Evolutionary conservation across 805 yeast species (phyloP), one percentile per base, ranked within the genome.

Genomic region (Wickerhamiella slavikovae): DNA sequence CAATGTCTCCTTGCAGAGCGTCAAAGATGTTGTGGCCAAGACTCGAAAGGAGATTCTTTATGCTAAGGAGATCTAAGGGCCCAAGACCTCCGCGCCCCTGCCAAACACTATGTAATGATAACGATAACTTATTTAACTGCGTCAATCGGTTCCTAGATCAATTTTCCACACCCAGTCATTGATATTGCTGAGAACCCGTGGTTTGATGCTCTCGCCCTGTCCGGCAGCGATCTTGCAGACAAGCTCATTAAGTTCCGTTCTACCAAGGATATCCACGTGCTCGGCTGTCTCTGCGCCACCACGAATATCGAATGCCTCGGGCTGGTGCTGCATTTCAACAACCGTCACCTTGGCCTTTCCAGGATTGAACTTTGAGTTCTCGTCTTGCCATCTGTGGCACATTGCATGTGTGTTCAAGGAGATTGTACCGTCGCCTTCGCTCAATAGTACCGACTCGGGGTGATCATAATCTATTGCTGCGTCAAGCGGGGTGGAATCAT

Each of bases 221-320:
- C 98, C 98, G 25, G 78, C 60, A 1, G 83, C 95, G 12, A 89
- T 80, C 36, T 66, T 65, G 31, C 85, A 56, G 9, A 89, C 58
- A 43, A 83, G 56, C 45, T 89, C 98, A 47, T 89, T 89, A 48
- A 89, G 57, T 45, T 75, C 92, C 1, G 95, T 79, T 37, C 92
- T 71, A 2, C 98, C 98, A 27, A 89, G 58, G 27, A 89, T 83
- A 48, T 89, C 98, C 17, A 89, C 98, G 51, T 89, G 98, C 44
- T 89, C 98, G 1, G 96, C 95, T 1, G 95, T 85, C 48, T 76
- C 77, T 8, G 94, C 91, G 10, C 98, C 98, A 16, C 98, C 98
- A 39, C 98, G 65, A 20, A 89, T 77, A 54, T 89, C 98, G 43
- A 77, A 82, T 39, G 78, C 57, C 45, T 79, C 93, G 0, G 98